Percentiles rank a stretch among this genome's conserved stretches.
Conservation (phyloP, 495 filamentous ascomycete genomes). For the Pyronema omphalodes region DNA sequence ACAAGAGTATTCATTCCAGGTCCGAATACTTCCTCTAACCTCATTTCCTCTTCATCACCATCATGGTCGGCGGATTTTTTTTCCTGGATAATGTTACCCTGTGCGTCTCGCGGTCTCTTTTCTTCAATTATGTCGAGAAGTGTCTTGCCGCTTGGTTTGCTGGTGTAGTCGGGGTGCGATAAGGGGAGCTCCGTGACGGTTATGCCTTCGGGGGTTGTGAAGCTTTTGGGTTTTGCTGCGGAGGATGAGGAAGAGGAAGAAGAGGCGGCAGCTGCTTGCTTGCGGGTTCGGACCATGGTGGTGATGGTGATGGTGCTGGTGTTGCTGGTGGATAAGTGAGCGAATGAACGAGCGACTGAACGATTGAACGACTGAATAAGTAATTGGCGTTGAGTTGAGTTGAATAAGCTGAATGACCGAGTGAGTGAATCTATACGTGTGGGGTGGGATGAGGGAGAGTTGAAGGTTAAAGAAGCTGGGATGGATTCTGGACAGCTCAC, state of each 20-base stretch:
- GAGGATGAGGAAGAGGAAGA: conserved; percentile 13
- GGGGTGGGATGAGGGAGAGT: not conserved
- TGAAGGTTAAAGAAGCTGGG: not conserved
- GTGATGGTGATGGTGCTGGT: not conserved
- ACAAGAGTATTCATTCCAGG: conserved; percentile 41
- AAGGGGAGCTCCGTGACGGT: conserved; percentile 36
- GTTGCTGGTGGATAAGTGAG: no score
- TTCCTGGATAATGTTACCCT: not conserved
- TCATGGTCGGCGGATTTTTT: conserved; percentile 1
- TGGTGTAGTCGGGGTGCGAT: conserved; percentile 24
- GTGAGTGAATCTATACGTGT: no score
- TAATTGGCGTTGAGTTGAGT: no score
- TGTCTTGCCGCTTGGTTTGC: conserved; percentile 29
- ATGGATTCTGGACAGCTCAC: no score
- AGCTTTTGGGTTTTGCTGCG: conserved; percentile 20
- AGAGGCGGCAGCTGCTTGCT: no score
- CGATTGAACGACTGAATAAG: no score
- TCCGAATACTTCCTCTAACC: conserved; percentile 29
- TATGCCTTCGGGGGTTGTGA: conserved; percentile 29
- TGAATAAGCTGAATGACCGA: no score
- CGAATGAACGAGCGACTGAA: no score
- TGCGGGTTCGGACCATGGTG: conserved; percentile 16
- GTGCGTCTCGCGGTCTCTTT: conserved; percentile 31
- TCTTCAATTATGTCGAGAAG: conserved; percentile 47
- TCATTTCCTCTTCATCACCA: conserved; percentile 15